Percentiles rank a stretch among this genome's conserved stretches.
phyloP scores from a whole-genome alignment of 2,329 filamentous ascomycete genomes.

The Trichophyton benhamiae region DNA sequence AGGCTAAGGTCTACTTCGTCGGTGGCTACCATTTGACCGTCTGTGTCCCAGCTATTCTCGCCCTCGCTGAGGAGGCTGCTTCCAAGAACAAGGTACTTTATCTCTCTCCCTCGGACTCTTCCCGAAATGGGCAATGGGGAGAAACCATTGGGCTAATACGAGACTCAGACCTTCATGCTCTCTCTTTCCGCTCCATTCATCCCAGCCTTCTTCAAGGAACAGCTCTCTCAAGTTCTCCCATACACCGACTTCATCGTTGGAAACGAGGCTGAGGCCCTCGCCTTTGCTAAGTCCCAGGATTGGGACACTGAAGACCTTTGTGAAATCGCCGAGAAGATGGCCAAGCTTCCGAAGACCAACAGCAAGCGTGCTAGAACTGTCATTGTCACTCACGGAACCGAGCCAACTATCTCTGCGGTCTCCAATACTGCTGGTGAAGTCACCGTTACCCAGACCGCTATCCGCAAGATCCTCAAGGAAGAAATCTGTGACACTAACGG shows the following conservation, averaged over 20 bases:
- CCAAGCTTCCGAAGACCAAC: conserved; percentile 87
- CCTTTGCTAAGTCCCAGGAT: conserved; percentile 73
- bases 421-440: conserved; percentile 53
- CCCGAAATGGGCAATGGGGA: not conserved
- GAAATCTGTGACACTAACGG: conserved; percentile 94
- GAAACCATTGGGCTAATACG: not conserved
- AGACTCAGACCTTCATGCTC: conserved; percentile 58
- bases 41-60: conserved; percentile 78
- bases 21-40: conserved; percentile 97
- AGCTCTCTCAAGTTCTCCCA: conserved; percentile 67
- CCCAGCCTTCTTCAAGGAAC: conserved; percentile 93
- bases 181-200: conserved; percentile 95
- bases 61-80: conserved; percentile 80
- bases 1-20: conserved; percentile 79
- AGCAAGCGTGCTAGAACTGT: conserved; percentile 67
- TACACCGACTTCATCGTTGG: conserved; percentile 96
- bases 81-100: conserved; percentile 62
- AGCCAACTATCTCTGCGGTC: conserved; percentile 71
- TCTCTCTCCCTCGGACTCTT: conserved; percentile 3
- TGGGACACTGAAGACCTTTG: conserved; percentile 64
- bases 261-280: conserved; percentile 87
- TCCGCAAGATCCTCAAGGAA: conserved; percentile 62
- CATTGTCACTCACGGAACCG: conserved; percentile 89
- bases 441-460: conserved; percentile 62
- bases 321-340: conserved; percentile 74